Conservation (phyloP, 257 asterid species). For the Nicotiana undulata region DNA sequence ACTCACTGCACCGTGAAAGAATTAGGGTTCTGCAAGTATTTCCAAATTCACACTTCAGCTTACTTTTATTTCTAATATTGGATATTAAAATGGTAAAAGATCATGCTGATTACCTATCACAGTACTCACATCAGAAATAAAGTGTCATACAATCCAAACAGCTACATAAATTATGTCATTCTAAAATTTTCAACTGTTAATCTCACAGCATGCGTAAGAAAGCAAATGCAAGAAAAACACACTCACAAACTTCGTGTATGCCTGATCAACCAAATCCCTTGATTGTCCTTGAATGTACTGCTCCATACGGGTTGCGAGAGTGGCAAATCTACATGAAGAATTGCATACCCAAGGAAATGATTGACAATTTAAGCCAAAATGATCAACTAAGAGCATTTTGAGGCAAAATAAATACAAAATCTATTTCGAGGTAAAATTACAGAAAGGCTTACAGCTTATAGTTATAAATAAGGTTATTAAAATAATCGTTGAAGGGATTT, state of each 20-base stretch:
- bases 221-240: neutral
- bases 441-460: neutral
- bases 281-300: conserved; percentile 97
- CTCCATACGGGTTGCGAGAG: conserved; percentile 98
- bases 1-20: neutral
- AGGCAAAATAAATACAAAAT: neutral
- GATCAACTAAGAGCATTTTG: neutral
- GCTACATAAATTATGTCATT: neutral
- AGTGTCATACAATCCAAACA: neutral
- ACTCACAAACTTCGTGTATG: conserved; percentile 82
- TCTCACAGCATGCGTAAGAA: conserved; percentile 1
- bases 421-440: neutral
- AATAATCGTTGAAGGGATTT: neutral
- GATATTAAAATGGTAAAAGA: neutral
- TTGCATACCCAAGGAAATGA: neutral
- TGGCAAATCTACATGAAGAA: conserved; percentile 55
- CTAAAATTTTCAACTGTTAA: neutral
- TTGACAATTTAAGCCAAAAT: neutral
- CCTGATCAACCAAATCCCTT: conserved; percentile 98
- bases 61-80: neutral
- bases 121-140: neutral
- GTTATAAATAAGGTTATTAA: neutral
- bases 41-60: neutral
- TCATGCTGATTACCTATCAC: neutral
- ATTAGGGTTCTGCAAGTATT: neutral